Evolutionary conservation across 805 yeast genomes (phyloP), one percentile per base, ranked within the genome.

Genomic region (Candida alai): DNA sequence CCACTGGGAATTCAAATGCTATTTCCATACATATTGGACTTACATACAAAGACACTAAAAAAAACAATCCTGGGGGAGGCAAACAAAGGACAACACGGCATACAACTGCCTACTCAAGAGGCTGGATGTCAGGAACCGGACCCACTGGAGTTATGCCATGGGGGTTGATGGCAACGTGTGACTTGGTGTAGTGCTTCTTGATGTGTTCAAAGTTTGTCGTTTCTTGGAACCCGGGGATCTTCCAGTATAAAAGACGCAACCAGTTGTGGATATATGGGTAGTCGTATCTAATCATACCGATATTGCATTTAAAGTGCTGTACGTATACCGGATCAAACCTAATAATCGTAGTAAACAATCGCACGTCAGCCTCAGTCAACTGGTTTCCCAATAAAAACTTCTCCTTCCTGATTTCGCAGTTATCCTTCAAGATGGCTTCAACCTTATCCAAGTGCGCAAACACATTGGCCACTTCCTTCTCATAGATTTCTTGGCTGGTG

Each of bases 311-410:
- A 76, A 90, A 93, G 59, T 90, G 97, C 60, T 89, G 96, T 35
- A 83, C 90, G 54, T 90, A 90, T 15, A 88, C 95, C 1, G 94
- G 84, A 57, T 90, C 97, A 51, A 90, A 90, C 49, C 98, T 76
- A 28, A 87, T 70, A 39, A 90, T 80, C 2, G 97, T 90, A 16
- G 96, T 78, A 64, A 65, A 90, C 32, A 90, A 73, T 44, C 97
- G 73, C 38, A 90, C 70, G 57, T 90, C 98, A 5, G 95, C 95
- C 62, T 90, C 96, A 2, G 97, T 89, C 35, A 90, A 62, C 30
- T 59, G 64, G 36, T 77, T 69, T 5, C 89, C 90, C 7, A 78
- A 51, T 33, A 88, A 58, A 52, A 57, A 65, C 49, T 43, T 49
- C 19, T 54, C 46, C 15, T 59, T 46, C 20, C 39, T 46, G n/a